Conservation (phyloP, 1,284 basidiomycete species). For the Leccinum subrobustum region DNA sequence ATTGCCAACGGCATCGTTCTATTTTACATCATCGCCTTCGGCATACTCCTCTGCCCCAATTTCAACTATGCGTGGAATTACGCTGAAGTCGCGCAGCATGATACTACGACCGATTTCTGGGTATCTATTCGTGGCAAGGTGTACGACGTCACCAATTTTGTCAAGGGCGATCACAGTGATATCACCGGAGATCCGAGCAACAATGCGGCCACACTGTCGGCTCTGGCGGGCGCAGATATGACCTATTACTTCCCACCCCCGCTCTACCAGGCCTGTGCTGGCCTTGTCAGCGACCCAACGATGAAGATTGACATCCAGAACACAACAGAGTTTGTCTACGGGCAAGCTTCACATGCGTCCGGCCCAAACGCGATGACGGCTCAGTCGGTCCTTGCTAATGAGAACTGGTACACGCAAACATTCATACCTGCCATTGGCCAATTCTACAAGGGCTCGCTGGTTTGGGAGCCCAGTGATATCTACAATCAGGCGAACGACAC, state of each 20-base stretch:
- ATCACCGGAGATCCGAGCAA: conserved; percentile 67
- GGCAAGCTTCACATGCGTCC: conserved; percentile 75
- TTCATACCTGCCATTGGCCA: conserved; percentile 77
- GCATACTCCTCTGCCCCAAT: conserved; percentile 87
- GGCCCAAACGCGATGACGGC: conserved; percentile 53
- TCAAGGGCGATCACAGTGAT: conserved; percentile 85
- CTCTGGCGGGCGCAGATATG: conserved; percentile 85
- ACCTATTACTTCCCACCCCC: conserved; percentile 90
- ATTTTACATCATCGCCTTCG: conserved; percentile 93
- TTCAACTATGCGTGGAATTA: conserved; percentile 87
- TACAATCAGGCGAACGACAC: conserved; percentile 47
- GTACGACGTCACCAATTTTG: conserved; percentile 91
- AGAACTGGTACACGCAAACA: conserved; percentile 76
- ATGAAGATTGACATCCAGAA: conserved; percentile 65
- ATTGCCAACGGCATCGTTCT: conserved; percentile 80
- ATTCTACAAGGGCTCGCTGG: conserved; percentile 83
- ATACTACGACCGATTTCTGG: conserved; percentile 74
- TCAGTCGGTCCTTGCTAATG: conserved; percentile 50
- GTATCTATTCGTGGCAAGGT: conserved; percentile 90
- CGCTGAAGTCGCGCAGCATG: conserved; percentile 75
- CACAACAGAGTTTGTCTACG: conserved; percentile 55
- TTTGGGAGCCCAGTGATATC: conserved; percentile 63
- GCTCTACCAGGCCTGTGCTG: conserved; percentile 73
- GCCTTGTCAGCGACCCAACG: conserved; percentile 61
- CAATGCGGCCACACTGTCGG: conserved; percentile 60